A percentile compares a stretch with the other conserved stretches of the same genome.
Conservation (phyloP, 352 stramenopile species). For the Globisporangium parvum region DNA sequence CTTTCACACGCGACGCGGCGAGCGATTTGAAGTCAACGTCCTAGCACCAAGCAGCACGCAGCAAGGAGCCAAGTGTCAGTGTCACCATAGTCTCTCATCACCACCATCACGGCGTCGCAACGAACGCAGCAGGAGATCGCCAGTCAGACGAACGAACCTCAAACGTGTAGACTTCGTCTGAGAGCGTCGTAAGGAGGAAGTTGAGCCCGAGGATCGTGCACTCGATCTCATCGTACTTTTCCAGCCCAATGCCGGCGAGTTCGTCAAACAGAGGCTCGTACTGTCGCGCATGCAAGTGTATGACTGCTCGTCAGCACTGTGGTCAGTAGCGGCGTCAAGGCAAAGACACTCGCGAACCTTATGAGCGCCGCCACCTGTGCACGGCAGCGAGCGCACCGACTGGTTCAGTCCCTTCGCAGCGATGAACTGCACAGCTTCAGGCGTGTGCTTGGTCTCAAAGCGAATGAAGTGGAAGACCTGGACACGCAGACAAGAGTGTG, state of each 20-base stretch:
- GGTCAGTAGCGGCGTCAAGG: background rate
- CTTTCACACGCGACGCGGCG: constrained; percentile 65
- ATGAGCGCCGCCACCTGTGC: constrained; percentile 77
- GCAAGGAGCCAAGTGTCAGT: no score
- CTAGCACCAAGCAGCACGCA: constrained; percentile 11
- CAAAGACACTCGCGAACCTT: constrained; percentile 36
- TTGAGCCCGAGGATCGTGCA: constrained; percentile 96
- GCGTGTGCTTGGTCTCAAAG: constrained; percentile 75
- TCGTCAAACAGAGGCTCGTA: constrained; percentile 65
- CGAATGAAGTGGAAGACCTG: constrained; percentile 95
- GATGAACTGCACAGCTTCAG: constrained; percentile 74
- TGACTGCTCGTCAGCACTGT: no score
- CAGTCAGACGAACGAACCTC: constrained; percentile 45
- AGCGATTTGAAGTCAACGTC: constrained; percentile 80
- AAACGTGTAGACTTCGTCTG: constrained; percentile 98
- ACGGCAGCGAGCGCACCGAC: constrained; percentile 69
- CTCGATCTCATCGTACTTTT: constrained; percentile 93
- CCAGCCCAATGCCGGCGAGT: constrained; percentile 76
- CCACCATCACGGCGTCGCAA: background rate
- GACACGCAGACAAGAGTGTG: no score
- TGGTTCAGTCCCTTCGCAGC: constrained; percentile 73
- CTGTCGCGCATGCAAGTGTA: constrained; percentile 21
- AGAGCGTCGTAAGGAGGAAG: constrained; percentile 93
- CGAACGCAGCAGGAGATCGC: background rate
- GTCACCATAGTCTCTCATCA: background rate